Evolutionary conservation across 202 grass and related monocot species (phyloP).

Genomic region (Cymbopogon flexuosus): DNA sequence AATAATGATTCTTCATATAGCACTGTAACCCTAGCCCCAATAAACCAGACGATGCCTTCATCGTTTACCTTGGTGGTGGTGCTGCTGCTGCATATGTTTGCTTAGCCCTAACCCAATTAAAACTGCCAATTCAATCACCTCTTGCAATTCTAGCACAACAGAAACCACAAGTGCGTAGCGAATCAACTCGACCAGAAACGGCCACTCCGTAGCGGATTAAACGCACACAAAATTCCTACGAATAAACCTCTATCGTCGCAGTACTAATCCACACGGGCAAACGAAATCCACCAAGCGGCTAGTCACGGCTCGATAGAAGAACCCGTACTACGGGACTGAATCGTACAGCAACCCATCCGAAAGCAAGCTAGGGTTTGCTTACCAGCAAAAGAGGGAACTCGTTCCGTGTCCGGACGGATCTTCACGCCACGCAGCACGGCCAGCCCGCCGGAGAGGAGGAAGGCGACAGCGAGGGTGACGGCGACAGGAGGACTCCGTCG

Average conservation of each 20-base stretch:
- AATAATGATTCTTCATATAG: neutral
- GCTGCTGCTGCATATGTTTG: neutral
- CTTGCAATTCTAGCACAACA: neutral
- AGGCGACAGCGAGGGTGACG: neutral
- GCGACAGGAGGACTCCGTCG: neutral
- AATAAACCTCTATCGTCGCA: neutral
- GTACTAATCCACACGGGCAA: neutral
- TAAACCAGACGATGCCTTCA: neutral
- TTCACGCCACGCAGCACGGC: neutral
- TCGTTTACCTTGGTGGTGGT: neutral
- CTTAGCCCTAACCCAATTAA: neutral
- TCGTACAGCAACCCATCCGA: neutral
- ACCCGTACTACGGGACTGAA: neutral
- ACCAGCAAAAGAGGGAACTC: neutral
- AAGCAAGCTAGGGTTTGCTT: neutral
- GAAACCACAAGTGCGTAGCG: no score
- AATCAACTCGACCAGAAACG: neutral
- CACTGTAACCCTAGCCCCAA: neutral
- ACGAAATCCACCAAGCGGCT: neutral
- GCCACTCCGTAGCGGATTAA: neutral
- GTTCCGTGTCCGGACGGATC: neutral
- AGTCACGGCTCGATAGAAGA: neutral
- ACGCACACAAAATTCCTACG: neutral
- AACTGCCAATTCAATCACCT: neutral
- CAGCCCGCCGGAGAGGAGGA: neutral